Evolutionary conservation across 768 basidiomycete species (phyloP), one percentile per base, ranked within the genome.

Genomic region (Scleroderma citrinum): DNA sequence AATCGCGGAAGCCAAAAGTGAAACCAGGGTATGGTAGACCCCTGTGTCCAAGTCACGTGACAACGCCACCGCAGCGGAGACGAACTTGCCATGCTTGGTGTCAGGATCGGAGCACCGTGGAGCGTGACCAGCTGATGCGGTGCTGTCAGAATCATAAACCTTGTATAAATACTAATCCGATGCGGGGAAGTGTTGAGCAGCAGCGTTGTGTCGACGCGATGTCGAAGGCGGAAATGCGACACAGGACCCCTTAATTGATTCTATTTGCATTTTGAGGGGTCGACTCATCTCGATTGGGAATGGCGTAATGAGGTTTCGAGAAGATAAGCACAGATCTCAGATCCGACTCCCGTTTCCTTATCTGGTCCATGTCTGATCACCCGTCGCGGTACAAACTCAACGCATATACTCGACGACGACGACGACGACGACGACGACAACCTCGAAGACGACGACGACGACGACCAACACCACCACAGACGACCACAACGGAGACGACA

Each of bases 351-450:
- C 17, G 21, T 29, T 45, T 32, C 44, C 44, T 46, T 46, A 46
- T 46, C 44, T 46, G 35, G 21, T 11, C 29, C 7, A 7, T 29
- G 23, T 42, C 41, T 42, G 21, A 24, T 24, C 41, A 29, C 31
- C 12, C 30, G 35, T 14, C 34, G 13, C 34, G 12, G 23, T 21
- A 46, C 14, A 45, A 19, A 36, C 37, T 30, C 38, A 36, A 21
- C 47, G 11, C 23, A 41, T 19, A 24, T 3, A 17, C 21, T 32
- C 24, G 26, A 48, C 47, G n/a, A 36, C 40, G 35, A 23, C 46
- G 23, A 39, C 48, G n/a, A 38, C 48, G 35, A 36, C 40, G 23
- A 26, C 40, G 20, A 49, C 47, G 13, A 36, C 47, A 21, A n/a
- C n/a, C n/a, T n/a, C n/a, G n/a, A n/a, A n/a, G n/a, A n/a, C n/a